Conservation (phyloP, 2,329 filamentous ascomycete genomes). For the Penicillium hesseltinei region DNA sequence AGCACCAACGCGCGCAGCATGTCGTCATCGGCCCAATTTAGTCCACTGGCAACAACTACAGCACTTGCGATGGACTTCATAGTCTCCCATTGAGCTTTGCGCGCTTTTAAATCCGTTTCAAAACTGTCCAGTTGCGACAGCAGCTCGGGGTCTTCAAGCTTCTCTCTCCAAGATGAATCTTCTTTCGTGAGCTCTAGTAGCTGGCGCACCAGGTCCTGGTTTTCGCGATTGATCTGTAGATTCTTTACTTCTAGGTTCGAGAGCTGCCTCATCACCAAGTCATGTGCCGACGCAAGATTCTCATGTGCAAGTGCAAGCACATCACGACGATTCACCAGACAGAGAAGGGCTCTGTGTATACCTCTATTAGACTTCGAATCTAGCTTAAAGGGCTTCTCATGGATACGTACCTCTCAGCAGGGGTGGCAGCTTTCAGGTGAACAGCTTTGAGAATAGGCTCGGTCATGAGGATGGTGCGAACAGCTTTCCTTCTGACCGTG, state of each 20-base stretch:
- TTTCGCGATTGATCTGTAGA: constrained; percentile 57
- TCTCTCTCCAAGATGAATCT: constrained; percentile 51
- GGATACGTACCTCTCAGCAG: constrained; percentile 63
- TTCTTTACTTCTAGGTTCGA: constrained; percentile 59
- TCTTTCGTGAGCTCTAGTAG: constrained; percentile 64
- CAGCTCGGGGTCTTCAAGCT: constrained; percentile 54
- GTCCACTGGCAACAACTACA: constrained; percentile 74
- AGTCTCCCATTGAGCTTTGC: constrained; percentile 67
- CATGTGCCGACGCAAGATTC: constrained; percentile 55
- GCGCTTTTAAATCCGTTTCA: constrained; percentile 60
- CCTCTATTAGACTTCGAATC: constrained; percentile 9
- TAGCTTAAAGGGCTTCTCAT: constrained; percentile 3
- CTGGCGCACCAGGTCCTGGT: constrained; percentile 61
- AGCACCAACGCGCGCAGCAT: constrained; percentile 69
- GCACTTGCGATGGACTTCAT: constrained; percentile 78
- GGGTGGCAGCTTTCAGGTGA: constrained; percentile 64
- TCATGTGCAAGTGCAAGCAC: constrained; percentile 63
- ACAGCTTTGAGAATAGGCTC: constrained; percentile 77
- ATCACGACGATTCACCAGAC: constrained; percentile 67
- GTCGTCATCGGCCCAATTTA: constrained; percentile 75
- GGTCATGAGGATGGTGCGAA: constrained; percentile 66
- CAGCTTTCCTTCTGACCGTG: constrained; percentile 66
- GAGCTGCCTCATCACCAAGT: constrained; percentile 53
- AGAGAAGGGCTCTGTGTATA: constrained; percentile 60
- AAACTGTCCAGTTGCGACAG: constrained; percentile 57